phyloP scores from a whole-genome alignment of 805 yeast genomes.

The Wickerhamomyces alni region DNA sequence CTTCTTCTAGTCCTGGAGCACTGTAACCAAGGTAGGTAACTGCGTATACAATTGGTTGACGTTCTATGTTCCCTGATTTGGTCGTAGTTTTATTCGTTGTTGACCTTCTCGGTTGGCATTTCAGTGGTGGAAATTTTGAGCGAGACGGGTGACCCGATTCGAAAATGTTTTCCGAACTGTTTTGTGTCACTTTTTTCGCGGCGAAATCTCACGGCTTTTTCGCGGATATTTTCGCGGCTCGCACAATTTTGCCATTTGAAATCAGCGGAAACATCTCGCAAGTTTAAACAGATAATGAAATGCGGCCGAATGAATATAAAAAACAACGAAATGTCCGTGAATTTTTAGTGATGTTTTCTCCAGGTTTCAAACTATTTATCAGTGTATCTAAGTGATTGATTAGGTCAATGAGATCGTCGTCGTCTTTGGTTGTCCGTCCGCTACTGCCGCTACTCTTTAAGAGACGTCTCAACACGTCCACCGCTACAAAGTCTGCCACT shows the following conservation, averaged over 20 bases:
- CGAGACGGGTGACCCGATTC: background rate
- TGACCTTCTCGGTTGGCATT: too few relatives aligned
- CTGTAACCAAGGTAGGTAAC: background rate
- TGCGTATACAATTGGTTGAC: too few relatives aligned
- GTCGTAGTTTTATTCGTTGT: too few relatives aligned
- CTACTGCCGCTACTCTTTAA: constrained; percentile 1
- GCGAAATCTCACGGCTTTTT: background rate
- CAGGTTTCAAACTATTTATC: too few relatives aligned
- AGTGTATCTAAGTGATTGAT: too few relatives aligned
- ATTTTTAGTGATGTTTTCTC: too few relatives aligned
- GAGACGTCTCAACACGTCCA: constrained; percentile 17
- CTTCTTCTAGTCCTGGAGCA: background rate
- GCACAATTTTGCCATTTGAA: background rate
- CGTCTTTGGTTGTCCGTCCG: too few relatives aligned
- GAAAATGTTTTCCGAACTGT: background rate
- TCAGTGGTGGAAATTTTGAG: too few relatives aligned
- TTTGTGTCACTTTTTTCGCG: background rate
- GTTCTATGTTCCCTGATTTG: too few relatives aligned
- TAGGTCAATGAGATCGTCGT: too few relatives aligned
- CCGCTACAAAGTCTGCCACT: constrained; percentile 12
- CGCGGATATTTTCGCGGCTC: background rate
- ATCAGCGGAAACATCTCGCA: background rate
- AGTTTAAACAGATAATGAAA: too few relatives aligned
- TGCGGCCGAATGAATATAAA: too few relatives aligned
- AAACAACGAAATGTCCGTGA: background rate